Conservation (phyloP, 768 basidiomycete species). For the Russula ochroleuca region DNA sequence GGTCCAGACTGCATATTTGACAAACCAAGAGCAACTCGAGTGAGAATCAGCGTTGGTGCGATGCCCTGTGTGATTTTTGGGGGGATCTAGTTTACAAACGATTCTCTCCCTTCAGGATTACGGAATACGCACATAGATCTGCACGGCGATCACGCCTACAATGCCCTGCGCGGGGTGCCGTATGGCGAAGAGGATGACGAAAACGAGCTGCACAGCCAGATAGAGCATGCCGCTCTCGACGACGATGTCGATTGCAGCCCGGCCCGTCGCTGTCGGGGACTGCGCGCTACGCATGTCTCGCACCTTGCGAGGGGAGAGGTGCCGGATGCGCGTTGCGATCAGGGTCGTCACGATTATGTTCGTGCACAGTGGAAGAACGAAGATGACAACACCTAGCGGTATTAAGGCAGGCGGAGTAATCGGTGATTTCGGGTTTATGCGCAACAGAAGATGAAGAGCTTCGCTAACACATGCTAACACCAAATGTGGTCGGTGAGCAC, state of each 20-base stretch:
- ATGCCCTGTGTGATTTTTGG: conserved; percentile 9
- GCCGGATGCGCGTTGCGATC: conserved; percentile 41
- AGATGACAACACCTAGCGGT: conserved; percentile 38
- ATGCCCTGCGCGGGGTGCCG: conserved; percentile 37
- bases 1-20: not conserved
- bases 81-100: no score
- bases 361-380: conserved; percentile 39
- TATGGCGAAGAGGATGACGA: conserved; percentile 39
- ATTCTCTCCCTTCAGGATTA: not conserved
- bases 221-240: conserved; percentile 42
- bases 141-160: conserved; percentile 37
- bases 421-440: conserved; percentile 1
- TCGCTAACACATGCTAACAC: not conserved
- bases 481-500: not conserved
- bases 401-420: not conserved
- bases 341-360: conserved; percentile 42
- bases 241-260: conserved; percentile 35
- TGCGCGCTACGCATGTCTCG: not conserved
- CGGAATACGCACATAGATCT: conserved; percentile 38
- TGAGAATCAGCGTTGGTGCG: conserved; percentile 15
- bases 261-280: not conserved
- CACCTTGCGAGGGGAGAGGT: conserved; percentile 27
- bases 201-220: conserved; percentile 40
- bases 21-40: conserved; percentile 16
- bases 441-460: not conserved